A percentile compares a stretch with the other conserved stretches of the same genome.
These are phyloP conservation scores for Ustulina deusta DNA, from an alignment of 2,329 filamentous ascomycete genomes.

Conservation along the genomic window DNA sequence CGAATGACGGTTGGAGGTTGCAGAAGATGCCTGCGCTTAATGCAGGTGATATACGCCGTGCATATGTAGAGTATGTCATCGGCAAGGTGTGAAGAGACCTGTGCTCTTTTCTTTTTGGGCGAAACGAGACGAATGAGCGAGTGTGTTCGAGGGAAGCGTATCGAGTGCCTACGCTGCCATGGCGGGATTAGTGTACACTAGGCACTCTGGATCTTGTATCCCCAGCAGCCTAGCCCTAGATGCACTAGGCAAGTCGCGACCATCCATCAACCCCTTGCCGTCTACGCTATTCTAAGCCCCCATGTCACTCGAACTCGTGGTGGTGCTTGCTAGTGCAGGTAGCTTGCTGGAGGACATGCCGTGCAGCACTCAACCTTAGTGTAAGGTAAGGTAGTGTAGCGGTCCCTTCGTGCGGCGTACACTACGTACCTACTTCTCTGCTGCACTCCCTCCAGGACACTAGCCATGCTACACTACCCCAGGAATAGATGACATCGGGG, in stretches of 20 bases:
- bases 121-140: slow-evolving; percentile 32
- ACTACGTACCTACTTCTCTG: too few relatives aligned
- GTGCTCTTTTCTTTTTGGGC: slow-evolving; percentile 30
- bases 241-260: too few relatives aligned
- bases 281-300: slow-evolving; percentile 22
- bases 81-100: slow-evolving; percentile 31
- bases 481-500: slow-evolving; percentile 41
- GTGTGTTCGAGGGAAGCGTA: slow-evolving; percentile 27
- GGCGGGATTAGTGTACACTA: too few relatives aligned
- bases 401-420: slow-evolving; percentile 22
- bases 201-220: background rate
- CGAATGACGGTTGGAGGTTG: slow-evolving; percentile 37
- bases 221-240: slow-evolving; percentile 12
- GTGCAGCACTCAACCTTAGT: slow-evolving; percentile 21
- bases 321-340: slow-evolving; percentile 4
- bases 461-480: background rate
- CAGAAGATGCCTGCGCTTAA: slow-evolving; percentile 46
- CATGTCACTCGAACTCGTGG: slow-evolving; percentile 23
- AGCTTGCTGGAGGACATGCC: slow-evolving; percentile 32
- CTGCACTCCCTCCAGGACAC: too few relatives aligned
- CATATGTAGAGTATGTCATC: slow-evolving; percentile 29
- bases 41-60: slow-evolving; percentile 41
- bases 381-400: too few relatives aligned
- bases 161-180: background rate
- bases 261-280: slow-evolving; percentile 24